Conservation (phyloP, 306 rosid genomes). For the Gleditsia sinensis region DNA sequence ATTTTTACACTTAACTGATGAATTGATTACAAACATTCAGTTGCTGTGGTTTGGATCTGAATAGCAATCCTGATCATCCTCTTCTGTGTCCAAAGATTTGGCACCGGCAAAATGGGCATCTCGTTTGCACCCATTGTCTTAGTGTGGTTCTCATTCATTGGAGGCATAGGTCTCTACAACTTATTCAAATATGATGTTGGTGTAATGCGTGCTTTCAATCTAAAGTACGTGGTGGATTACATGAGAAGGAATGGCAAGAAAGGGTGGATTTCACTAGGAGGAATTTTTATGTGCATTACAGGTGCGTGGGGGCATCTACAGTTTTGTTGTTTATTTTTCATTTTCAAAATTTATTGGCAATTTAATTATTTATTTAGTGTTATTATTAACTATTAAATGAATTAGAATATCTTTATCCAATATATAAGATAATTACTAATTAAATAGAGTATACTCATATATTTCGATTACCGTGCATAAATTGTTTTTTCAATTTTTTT, state of each 20-base stretch:
- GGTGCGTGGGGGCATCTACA: slow-evolving; percentile 25
- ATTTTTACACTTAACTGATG: too few relatives aligned
- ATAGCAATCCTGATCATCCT: slow-evolving; percentile 48
- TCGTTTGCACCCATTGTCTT: slow-evolving; percentile 58
- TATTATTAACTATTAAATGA: too few relatives aligned
- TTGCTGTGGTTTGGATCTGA: slow-evolving; percentile 56
- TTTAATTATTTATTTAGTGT: too few relatives aligned
- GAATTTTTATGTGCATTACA: slow-evolving; percentile 62
- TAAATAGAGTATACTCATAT: too few relatives aligned
- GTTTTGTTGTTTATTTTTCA: neutral
- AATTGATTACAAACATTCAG: slow-evolving; percentile 14
- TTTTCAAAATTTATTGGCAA: too few relatives aligned
- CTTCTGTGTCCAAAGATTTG: slow-evolving; percentile 53
- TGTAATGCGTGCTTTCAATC: slow-evolving; percentile 64
- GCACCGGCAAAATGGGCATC: slow-evolving; percentile 68
- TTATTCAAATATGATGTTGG: slow-evolving; percentile 51
- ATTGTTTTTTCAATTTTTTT: too few relatives aligned
- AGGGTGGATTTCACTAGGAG: slow-evolving; percentile 70
- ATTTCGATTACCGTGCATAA: too few relatives aligned
- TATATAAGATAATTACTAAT: too few relatives aligned
- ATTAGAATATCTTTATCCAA: too few relatives aligned
- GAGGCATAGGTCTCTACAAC: slow-evolving; percentile 64
- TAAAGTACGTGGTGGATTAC: slow-evolving; percentile 45
- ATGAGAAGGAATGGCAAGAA: slow-evolving; percentile 53
- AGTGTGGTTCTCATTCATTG: slow-evolving; percentile 56